A percentile compares a stretch with the other conserved stretches of the same genome.
Conservation (phyloP, 139 green algal genomes). For the Spirogloea muscicola region DNA sequence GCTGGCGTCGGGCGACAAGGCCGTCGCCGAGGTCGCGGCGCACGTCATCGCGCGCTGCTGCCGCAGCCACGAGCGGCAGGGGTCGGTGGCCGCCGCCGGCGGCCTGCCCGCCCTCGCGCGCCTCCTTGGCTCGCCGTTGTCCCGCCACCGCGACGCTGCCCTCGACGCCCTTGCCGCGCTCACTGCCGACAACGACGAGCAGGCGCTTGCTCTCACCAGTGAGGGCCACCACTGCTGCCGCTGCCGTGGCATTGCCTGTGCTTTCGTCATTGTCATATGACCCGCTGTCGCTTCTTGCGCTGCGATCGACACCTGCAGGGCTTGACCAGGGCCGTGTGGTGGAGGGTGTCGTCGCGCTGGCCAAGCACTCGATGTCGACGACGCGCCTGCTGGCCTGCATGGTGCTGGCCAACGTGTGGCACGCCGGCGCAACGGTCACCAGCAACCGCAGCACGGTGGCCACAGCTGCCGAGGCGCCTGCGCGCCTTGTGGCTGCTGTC, state of each 20-base stretch:
- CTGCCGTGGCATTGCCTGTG: too few species aligned
- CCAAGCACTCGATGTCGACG: constrained; percentile 38
- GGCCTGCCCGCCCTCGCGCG: constrained; percentile 48
- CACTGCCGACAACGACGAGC: constrained; percentile 45
- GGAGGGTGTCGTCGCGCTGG: constrained; percentile 14
- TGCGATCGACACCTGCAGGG: too few species aligned
- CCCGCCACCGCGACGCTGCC: constrained; percentile 47
- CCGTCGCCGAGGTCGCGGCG: constrained; percentile 51
- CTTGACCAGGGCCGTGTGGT: not conserved
- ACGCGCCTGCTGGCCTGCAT: constrained; percentile 53
- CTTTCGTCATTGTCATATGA: too few species aligned
- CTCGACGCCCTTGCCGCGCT: constrained; percentile 59
- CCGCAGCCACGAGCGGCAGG: constrained; percentile 35
- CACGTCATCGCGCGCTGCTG: constrained; percentile 59
- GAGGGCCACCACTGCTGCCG: too few species aligned
- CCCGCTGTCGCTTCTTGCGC: too few species aligned
- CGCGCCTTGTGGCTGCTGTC: constrained; percentile 31
- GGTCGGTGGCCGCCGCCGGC: constrained; percentile 6
- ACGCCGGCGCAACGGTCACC: not conserved
- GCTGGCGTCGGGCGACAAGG: constrained; percentile 24
- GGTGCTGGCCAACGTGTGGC: constrained; percentile 55
- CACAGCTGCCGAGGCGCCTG: not conserved
- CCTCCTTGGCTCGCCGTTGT: constrained; percentile 31
- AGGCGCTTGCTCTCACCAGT: constrained; percentile 36
- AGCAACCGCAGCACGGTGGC: too few species aligned